Base-by-base conservation (phyloP, 2,329 filamentous ascomycete genomes). In the Venturia pyrina region DNA sequence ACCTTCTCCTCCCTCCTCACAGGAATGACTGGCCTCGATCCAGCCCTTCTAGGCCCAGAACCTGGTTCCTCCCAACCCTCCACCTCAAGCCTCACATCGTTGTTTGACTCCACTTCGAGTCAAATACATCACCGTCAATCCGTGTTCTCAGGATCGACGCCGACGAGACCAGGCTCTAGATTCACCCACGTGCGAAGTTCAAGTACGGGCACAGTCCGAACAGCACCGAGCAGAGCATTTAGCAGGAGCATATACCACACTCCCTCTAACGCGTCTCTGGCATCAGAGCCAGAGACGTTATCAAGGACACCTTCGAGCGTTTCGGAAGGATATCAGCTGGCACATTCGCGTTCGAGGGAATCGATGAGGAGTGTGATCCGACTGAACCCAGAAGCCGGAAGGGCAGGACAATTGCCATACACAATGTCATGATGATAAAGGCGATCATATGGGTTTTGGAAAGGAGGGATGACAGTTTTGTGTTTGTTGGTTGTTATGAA, bases 1-100 rank as follows among this genome's bases (percentile, higher is more conserved):
- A 81, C 90, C 34, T 97, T 98, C 75, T 89, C 93, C 1, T 86
- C 89, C 64, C 79, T 98, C 0, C 79, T 98, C 17, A 85, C 89
- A 64, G 84, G 82, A 21, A 96, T 98, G 89, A 83, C 80, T 34
- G 46, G 40, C 1, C 46, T 66, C 37, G 65, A 66, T 32, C 28
- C 43, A 13, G 50, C 48, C 19, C 43, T 53, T 15, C 10, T 65
- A 24, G 62, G 21, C 5, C n/a, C 21, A 44, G 41, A 41, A 24
- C 48, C 59, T 6, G 62, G 24, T 28, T 62, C 37, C 57, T 63
- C 64, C 17, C 44, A 43, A 32, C 19, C 56, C 17, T 66, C 41
- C 1, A 28, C 64, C 15, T 66, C 57, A 21, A 66, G 44, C 44
- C 40, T 65, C 3, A 43, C 37, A 19, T 66, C 44, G 21, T 66